phyloP scores from a whole-genome alignment of 2,329 filamentous ascomycete species.

The Fusarium napiforme region DNA sequence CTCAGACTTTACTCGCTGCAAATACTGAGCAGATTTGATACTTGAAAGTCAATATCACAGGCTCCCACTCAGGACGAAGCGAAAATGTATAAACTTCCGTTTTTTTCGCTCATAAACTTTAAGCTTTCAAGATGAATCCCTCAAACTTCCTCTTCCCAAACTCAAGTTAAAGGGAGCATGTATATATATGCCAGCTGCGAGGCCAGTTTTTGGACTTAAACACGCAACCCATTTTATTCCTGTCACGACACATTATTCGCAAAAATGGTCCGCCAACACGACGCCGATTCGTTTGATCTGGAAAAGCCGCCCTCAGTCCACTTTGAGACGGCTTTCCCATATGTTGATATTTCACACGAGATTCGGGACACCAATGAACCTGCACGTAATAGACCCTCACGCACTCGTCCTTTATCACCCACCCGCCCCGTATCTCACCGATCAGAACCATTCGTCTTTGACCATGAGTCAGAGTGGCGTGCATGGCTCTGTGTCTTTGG shows the following conservation, averaged over 20 bases:
- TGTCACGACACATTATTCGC: not conserved
- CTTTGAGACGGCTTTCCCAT: not conserved
- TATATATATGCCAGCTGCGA: not conserved
- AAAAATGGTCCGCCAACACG: not conserved
- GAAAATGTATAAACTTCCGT: rapidly evolving
- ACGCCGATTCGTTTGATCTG: not conserved
- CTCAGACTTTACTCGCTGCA: no score
- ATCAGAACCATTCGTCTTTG: not conserved
- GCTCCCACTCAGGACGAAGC: rapidly evolving
- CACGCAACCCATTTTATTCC: not conserved
- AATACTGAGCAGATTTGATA: no score
- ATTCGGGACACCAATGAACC: not conserved
- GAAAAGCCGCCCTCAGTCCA: not conserved
- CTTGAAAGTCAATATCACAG: not conserved
- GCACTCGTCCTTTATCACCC: no score
- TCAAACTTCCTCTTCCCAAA: not conserved
- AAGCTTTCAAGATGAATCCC: no score
- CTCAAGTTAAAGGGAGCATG: not conserved
- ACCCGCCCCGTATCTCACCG: not conserved
- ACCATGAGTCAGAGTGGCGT: conserved; percentile 13
- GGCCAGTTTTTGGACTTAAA: no score
- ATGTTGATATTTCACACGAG: conserved; percentile 1
- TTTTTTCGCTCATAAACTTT: rapidly evolving
- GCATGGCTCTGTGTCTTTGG: conserved; percentile 29
- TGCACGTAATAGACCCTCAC: not conserved